Percentiles rank a stretch among this genome's conserved stretches.
These are phyloP conservation scores for Aspergillus fumigatiaffinis DNA, from an alignment of 2,329 filamentous ascomycete genomes.

Conservation along the genomic window DNA sequence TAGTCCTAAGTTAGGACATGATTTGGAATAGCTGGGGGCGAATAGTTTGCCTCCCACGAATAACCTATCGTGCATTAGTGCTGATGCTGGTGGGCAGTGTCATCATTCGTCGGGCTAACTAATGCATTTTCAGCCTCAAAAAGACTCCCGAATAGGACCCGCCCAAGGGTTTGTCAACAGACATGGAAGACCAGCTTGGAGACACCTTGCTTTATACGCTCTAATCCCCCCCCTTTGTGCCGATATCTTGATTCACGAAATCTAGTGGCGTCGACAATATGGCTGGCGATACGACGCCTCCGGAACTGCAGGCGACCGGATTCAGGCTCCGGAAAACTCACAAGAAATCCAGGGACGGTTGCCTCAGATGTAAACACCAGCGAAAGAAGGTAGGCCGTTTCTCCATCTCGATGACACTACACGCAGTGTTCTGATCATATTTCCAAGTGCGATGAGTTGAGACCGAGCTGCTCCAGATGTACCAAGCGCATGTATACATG, in stretches of 20 bases:
- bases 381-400: slow-evolving; percentile 32
- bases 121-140: not conserved
- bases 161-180: not conserved
- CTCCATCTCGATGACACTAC: not conserved
- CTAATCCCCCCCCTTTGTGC: not conserved
- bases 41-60: not conserved
- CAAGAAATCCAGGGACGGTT: slow-evolving; percentile 34
- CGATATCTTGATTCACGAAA: not conserved
- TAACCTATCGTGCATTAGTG: not conserved
- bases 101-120: not conserved
- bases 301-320: slow-evolving; percentile 2
- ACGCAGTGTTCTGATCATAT: slow-evolving; percentile 7
- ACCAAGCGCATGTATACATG: slow-evolving; percentile 26
- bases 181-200: not conserved
- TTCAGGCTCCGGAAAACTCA: slow-evolving; percentile 22
- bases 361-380: slow-evolving; percentile 32
- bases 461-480: slow-evolving; percentile 34
- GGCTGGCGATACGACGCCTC: slow-evolving; percentile 1
- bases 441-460: slow-evolving; percentile 33
- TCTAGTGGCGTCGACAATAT: slow-evolving; percentile 2
- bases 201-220: slow-evolving; percentile 4
- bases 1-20: not conserved
- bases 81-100: not conserved
- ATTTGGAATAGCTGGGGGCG: not conserved
- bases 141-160: not conserved